A percentile compares a stretch with the other conserved stretches of the same genome.
phyloP scores from a whole-genome alignment of 176 grass and related monocot genomes.

The Alloteropsis semialata region DNA sequence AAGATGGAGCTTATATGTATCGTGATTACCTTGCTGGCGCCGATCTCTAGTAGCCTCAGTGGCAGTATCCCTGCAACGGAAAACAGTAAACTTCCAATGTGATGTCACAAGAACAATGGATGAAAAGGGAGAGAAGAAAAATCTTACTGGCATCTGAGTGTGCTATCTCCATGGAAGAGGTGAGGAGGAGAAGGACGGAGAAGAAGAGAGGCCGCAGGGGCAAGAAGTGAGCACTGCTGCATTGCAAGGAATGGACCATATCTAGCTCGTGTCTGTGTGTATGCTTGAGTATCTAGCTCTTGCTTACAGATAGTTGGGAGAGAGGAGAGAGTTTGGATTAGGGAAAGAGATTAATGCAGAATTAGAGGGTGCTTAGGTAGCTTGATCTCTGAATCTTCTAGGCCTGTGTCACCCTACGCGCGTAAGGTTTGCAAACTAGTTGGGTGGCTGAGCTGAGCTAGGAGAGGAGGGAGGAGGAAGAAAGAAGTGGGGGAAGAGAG shows the following conservation, averaged over 20 bases:
- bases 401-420: too few species aligned
- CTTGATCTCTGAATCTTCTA: not conserved
- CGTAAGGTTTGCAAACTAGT: not conserved
- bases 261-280: not conserved
- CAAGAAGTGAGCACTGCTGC: constrained; percentile 5
- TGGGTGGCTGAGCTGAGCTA: not conserved
- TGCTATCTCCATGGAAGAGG: constrained; percentile 15
- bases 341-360: not conserved
- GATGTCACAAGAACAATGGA: not conserved
- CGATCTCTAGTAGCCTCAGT: not conserved
- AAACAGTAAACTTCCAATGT: not conserved
- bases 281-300: not conserved
- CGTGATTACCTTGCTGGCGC: not conserved
- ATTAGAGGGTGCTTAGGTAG: not conserved
- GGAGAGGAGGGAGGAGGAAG: not conserved
- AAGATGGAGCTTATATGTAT: not conserved
- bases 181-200: constrained; percentile 26
- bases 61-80: not conserved
- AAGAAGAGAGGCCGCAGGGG: constrained; percentile 29
- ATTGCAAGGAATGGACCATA: constrained; percentile 52
- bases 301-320: not conserved
- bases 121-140: not conserved
- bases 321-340: not conserved
- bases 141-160: constrained; percentile 38
- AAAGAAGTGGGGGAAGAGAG: not conserved